A percentile compares a stretch with the other conserved stretches of the same genome.
Conservation (phyloP, 805 yeast species). For the Saturnispora silvae region DNA sequence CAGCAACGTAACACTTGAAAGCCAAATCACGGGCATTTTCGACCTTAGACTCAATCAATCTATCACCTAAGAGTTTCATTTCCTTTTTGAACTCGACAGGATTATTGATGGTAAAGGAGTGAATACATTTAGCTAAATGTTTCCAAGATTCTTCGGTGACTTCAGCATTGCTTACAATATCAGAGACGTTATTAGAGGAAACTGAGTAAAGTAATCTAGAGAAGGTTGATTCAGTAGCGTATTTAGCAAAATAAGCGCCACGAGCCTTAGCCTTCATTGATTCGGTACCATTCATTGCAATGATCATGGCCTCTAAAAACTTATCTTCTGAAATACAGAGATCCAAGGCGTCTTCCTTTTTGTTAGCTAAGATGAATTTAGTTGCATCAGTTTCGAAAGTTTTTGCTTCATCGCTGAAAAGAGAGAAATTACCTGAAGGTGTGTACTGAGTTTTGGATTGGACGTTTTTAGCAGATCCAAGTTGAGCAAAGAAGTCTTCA, state of each 20-base stretch:
- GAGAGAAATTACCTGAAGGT: slow-evolving; percentile 48
- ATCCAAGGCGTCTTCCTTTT: slow-evolving; percentile 57
- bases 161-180: slow-evolving; percentile 68
- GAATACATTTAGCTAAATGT: slow-evolving; percentile 60
- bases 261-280: slow-evolving; percentile 57
- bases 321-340: slow-evolving; percentile 51
- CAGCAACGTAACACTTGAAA: slow-evolving; percentile 65
- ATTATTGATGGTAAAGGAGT: slow-evolving; percentile 37
- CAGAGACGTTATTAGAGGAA: slow-evolving; percentile 43
- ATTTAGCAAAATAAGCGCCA: slow-evolving; percentile 56
- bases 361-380: slow-evolving; percentile 47
- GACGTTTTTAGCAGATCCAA: slow-evolving; percentile 16
- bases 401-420: slow-evolving; percentile 20
- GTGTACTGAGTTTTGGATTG: slow-evolving; percentile 18
- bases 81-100: slow-evolving; percentile 42
- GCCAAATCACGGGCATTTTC: slow-evolving; percentile 57
- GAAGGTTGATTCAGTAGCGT: slow-evolving; percentile 40
- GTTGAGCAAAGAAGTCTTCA: slow-evolving; percentile 31
- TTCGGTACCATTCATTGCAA: slow-evolving; percentile 61
- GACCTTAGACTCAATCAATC: slow-evolving; percentile 40
- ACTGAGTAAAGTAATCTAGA: slow-evolving; percentile 68
- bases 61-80: slow-evolving; percentile 65
- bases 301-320: slow-evolving; percentile 68
- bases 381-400: slow-evolving; percentile 38
- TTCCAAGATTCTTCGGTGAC: slow-evolving; percentile 61